These are phyloP conservation scores for Leccinum fibrillosum DNA, from an alignment of 768 basidiomycete species.

Conservation along the genomic window DNA sequence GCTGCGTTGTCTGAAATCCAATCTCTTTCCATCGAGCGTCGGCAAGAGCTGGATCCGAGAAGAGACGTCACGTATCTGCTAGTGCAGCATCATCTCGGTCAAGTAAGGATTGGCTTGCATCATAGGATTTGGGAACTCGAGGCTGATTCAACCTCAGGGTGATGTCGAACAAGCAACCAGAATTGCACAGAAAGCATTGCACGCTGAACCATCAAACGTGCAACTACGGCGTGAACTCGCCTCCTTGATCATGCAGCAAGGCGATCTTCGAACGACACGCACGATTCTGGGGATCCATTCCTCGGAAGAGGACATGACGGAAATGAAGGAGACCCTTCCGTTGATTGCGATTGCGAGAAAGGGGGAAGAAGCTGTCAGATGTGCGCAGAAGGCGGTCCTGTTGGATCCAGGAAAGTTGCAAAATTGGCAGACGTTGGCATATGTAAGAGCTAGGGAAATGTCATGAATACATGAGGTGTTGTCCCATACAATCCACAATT, in stretches of 20 bases:
- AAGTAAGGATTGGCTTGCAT: conserved; percentile 43
- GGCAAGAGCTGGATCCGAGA: conserved; percentile 63
- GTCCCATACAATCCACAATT: neutral
- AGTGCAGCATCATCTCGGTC: conserved; percentile 66
- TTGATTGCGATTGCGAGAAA: conserved; percentile 48
- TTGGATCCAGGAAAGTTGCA: conserved; percentile 43
- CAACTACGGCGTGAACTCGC: conserved; percentile 55
- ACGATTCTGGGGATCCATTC: conserved; percentile 42
- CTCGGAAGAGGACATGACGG: conserved; percentile 32
- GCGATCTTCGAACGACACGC: conserved; percentile 39
- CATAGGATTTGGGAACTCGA: neutral
- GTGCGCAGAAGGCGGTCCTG: conserved; percentile 63
- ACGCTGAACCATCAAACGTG: conserved; percentile 49
- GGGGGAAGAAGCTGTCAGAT: conserved; percentile 33
- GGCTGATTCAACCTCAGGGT: conserved; percentile 35
- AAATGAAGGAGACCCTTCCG: conserved; percentile 41
- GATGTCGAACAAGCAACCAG: conserved; percentile 47
- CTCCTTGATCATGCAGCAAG: conserved; percentile 48
- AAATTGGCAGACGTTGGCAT: conserved; percentile 62
- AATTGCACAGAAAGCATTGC: conserved; percentile 55
- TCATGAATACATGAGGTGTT: conserved; percentile 18
- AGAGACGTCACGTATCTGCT: conserved; percentile 72
- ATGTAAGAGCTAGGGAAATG: conserved; percentile 37
- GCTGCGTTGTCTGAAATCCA: conserved; percentile 84
- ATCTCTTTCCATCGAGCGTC: conserved; percentile 61